Conservation (phyloP, 345 rosid genomes). For the Noccaea bulbosa region DNA sequence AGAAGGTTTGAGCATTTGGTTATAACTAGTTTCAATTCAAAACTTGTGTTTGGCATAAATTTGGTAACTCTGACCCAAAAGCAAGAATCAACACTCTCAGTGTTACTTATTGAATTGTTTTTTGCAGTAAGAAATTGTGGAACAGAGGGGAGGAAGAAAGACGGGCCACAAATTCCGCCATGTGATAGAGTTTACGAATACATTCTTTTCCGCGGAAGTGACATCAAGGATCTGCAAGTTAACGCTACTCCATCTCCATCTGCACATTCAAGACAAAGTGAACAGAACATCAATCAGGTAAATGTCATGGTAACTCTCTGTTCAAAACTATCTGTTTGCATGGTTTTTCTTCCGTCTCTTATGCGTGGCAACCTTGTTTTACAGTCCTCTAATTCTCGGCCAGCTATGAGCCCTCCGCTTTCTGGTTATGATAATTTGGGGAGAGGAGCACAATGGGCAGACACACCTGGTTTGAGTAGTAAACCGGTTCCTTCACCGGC, state of each 20-base stretch:
- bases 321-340: not conserved
- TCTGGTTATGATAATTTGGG: constrained; percentile 38
- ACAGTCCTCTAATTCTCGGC: constrained; percentile 25
- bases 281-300: constrained; percentile 30
- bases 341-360: not conserved
- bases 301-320: not conserved
- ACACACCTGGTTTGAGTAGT: constrained; percentile 40
- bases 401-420: constrained; percentile 28
- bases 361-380: constrained; percentile 15
- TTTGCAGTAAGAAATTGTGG: constrained; percentile 63
- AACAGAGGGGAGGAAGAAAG: constrained; percentile 67
- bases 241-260: constrained; percentile 81
- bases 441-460: constrained; percentile 39
- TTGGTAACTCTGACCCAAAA: constrained; percentile 12
- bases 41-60: not conserved
- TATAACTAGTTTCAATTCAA: not conserved
- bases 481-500: constrained; percentile 15
- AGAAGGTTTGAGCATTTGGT: not conserved
- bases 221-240: constrained; percentile 82
- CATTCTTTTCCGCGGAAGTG: constrained; percentile 69
- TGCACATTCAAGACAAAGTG: constrained; percentile 50
- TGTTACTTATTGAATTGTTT: constrained; percentile 8
- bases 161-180: constrained; percentile 57
- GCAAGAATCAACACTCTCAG: not conserved
- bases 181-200: constrained; percentile 57